These are phyloP conservation scores for Hanseniaspora meyeri DNA, from an alignment of 805 yeast genomes.

Conservation along the genomic window DNA sequence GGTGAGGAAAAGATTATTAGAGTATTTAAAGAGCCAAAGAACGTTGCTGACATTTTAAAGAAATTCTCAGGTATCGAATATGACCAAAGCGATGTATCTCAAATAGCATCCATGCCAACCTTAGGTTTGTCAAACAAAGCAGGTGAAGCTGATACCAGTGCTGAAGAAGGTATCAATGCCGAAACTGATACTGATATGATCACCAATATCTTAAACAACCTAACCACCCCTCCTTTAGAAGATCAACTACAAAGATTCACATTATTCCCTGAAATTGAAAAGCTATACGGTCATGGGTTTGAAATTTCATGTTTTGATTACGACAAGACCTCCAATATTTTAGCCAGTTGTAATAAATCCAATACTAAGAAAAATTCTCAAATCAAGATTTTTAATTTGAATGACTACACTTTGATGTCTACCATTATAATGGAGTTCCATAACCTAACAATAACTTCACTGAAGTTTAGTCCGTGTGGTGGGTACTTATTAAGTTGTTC, in stretches of 20 bases:
- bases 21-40: conserved; percentile 76
- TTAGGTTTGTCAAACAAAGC: conserved; percentile 89
- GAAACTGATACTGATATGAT: conserved; percentile 32
- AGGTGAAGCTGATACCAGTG: conserved; percentile 35
- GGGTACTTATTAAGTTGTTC: conserved; percentile 60
- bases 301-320: conserved; percentile 73
- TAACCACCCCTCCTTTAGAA: conserved; percentile 65
- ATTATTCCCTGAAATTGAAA: conserved; percentile 89
- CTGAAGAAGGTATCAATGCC: conserved; percentile 32
- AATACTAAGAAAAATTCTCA: conserved; percentile 77
- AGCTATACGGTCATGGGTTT: conserved; percentile 94
- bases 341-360: conserved; percentile 88
- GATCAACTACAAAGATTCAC: conserved; percentile 86
- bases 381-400: conserved; percentile 46
- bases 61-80: conserved; percentile 39
- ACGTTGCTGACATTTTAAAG: conserved; percentile 52
- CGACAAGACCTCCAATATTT: conserved; percentile 45
- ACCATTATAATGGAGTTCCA: conserved; percentile 54
- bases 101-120: conserved; percentile 82
- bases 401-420: conserved; percentile 42
- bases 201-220: conserved; percentile 35
- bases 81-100: conserved; percentile 41
- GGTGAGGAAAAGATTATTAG: conserved; percentile 92
- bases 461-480: conserved; percentile 62
- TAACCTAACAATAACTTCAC: conserved; percentile 70